phyloP scores from a whole-genome alignment of 495 filamentous ascomycete species.

The Darksidea phi region DNA sequence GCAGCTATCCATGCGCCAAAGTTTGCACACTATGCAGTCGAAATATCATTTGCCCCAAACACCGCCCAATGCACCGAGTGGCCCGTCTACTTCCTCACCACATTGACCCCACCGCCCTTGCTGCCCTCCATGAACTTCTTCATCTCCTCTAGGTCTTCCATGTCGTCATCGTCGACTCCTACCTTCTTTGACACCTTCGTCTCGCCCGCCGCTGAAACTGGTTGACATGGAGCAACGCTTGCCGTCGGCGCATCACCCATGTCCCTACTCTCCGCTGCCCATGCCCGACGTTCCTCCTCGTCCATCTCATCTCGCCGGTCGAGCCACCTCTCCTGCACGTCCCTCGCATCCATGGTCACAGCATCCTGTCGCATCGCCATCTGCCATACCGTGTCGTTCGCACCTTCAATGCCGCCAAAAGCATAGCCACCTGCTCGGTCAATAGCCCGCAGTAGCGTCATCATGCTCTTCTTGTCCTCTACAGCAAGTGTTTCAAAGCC shows the following conservation, averaged over 20 bases:
- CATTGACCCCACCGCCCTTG: conserved; percentile 37
- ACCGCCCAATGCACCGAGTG: neutral
- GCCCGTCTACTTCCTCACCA: conserved; percentile 35
- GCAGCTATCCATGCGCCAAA: too few relatives aligned
- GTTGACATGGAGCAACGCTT: conserved; percentile 45
- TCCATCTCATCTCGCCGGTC: conserved; percentile 87
- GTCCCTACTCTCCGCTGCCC: conserved; percentile 59
- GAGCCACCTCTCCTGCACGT: conserved; percentile 94
- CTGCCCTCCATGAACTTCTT: conserved; percentile 36
- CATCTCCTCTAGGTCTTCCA: conserved; percentile 38
- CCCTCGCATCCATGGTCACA: conserved; percentile 72
- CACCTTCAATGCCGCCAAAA: conserved; percentile 85
- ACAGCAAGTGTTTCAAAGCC: conserved; percentile 91
- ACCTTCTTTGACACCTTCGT: conserved; percentile 17
- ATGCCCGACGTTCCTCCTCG: conserved; percentile 67
- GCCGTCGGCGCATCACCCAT: conserved; percentile 14
- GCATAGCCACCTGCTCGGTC: conserved; percentile 91
- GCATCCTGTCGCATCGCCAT: conserved; percentile 86
- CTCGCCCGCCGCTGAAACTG: conserved; percentile 36
- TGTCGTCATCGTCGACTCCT: conserved; percentile 34
- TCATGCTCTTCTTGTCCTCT: conserved; percentile 95
- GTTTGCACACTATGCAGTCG: too few relatives aligned
- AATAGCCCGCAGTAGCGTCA: conserved; percentile 78
- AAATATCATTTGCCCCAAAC: too few relatives aligned
- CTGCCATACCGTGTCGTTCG: conserved; percentile 91